Base-by-base conservation (phyloP, 441 rosid genomes). In the Populus tomentosa region DNA sequence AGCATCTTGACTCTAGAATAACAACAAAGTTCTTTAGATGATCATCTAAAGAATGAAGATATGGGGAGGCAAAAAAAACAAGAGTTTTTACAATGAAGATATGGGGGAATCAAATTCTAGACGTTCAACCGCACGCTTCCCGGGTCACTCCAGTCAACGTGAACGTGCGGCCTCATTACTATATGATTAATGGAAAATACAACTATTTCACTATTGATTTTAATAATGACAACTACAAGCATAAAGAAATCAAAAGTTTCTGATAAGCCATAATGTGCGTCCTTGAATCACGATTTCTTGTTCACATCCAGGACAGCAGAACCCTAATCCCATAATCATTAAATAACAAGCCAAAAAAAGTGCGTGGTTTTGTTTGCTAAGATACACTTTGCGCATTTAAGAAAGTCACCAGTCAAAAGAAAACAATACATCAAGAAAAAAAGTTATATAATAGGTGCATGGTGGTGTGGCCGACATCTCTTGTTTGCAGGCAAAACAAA, bases 111-210 rank as follows among this genome's bases (percentile, higher is more conserved):
- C 23, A 65, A 69, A 69, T 13, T 21, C 50, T 28, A 64, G 71
- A 66, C 75, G 76, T 73, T 83, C 84, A 74, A 79, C 81, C 84
- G 82, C 87, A 79, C 84, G 88, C 84, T 79, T 74, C 78, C 79
- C 75, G 40, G 77, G 56, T 67, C 72, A 69, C 68, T 75, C 66
- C 26, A 66, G 81, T 79, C 73, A 76, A 42, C 79, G 59, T 62
- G 79, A 82, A 86, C 89, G 89, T 86, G 89, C 72, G 82, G 72
- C 76, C 70, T 75, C 81, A 85, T 87, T 80, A 75, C 64, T 65
- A 67, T 68, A 72, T 87, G 73, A 83, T 79, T 85, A 81, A 76
- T 75, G 68, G 13, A 69, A 33, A 56, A 73, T 28, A 18, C 21
- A 75, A 81, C 36, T 69, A 36, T 61, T 69, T 35, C 59, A 64